Base-by-base conservation (phyloP, 2,329 filamentous ascomycete species). In the Ramichloridium luteum region DNA sequence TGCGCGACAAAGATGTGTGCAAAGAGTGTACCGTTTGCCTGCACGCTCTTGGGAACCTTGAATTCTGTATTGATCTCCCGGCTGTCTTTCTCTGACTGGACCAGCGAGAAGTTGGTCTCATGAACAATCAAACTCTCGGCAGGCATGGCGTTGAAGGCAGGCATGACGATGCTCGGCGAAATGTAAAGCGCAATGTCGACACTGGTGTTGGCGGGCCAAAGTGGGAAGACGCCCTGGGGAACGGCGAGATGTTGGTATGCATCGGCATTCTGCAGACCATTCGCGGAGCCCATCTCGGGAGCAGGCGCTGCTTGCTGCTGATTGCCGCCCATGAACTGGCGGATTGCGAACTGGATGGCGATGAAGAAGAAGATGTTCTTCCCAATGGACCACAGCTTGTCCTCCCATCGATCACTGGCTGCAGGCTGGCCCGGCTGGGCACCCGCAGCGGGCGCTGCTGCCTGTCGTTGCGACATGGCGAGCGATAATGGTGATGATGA, bases 11-110 rank as follows among this genome's bases (percentile, higher is more conserved):
- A 93, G 58, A 96, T 92, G 57, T 98, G 90, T 2, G 82, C 88
- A 76, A 83, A 94, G 6, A 98, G 70, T 1, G 88, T 94, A 18
- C 83, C 85, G 54, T 96, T 96, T 45, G 85, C 70, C 64, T 94
- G 86, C 1, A 93, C 85, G 25, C 73, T 67, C 39, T 67, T 65
- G 3, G 90, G 88, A 3, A 96, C 75, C 3, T 67, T 60, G 52
- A 98, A 84, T 22, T 67, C 77, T 5, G 80, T 81, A 45, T 88
- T 77, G 36, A 86, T 69, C 33, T 78, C 68, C 35, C 90, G 74
- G 50, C 70, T 77, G 49, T 96, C 85, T 36, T 74, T 78, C 52
- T 68, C 84, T 30, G 70, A 72, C 30, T 32, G 40, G 13, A 47
- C 45, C 27, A 53, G 27, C 11, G 44, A 40, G 57, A 93, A 96